Base-by-base conservation (phyloP, 805 yeast genomes). In the Saturnispora besseyi region DNA sequence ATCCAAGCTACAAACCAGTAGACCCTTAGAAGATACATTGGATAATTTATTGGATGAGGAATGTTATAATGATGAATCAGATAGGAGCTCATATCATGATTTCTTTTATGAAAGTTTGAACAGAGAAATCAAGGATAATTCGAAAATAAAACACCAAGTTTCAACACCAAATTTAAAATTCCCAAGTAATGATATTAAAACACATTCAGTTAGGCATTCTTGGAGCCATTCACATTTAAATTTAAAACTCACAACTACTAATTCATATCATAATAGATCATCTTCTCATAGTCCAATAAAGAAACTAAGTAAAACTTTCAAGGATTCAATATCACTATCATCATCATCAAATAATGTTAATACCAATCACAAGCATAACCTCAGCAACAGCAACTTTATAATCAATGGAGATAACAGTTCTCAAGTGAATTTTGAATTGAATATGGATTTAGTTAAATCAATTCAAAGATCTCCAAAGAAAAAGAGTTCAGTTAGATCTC, bases 381-480 rank as follows among this genome's bases (percentile, higher is more conserved):
- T 15, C 40, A 36, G 21, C 40, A 36, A 22, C 11, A 36, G 9
- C 12, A 36, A 36, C 12, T 18, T 36, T 36, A 8, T 36, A 18
- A 22, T n/a, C 13, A 26, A 38, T 22, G 42, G 28, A 21, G 22
- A 45, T 21, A 26, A 8, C 7, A 10, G 12, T 4, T 12, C 24
- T 10, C 42, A 37, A 33, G 30, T 46, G 11, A 15, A 18, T 28
- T 58, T 59, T 6, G 64, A 62, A 33, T 50, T 62, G 10, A 62
- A 62, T 41, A 56, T 64, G 34, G 63, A 62, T 36, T 55, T 59
- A 36, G 46, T 61, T 11, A 60, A 62, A 28, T 45, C 59, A 13
- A 51, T 61, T 10, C 65, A 62, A 42, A 52, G 51, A 22, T 64
- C 68, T 1, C 66, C 69, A 1, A 56, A 50, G 36, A 58, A 49